A percentile compares a stretch with the other conserved stretches of the same genome.
Evolutionary conservation across 202 grass and related monocot genomes (phyloP).

Genomic region (Schoenoplectus tabernaemontani): DNA sequence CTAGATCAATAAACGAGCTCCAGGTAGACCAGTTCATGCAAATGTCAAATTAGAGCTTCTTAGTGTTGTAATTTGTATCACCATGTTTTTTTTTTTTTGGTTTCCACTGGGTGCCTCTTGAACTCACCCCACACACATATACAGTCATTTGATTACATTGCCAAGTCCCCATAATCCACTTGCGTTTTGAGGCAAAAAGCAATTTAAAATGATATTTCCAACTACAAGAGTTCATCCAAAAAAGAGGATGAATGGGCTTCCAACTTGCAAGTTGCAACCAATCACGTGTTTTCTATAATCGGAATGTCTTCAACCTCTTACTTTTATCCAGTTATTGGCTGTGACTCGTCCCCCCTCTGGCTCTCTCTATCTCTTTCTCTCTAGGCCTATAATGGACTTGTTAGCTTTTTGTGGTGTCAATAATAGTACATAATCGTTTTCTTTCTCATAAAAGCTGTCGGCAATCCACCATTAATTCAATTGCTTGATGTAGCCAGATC

Average conservation of each 20-base stretch:
- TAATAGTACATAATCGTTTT: not conserved
- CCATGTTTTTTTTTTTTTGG: not conserved
- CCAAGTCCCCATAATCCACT: no score
- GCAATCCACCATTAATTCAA: not conserved
- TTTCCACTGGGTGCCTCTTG: not conserved
- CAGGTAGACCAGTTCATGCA: no score
- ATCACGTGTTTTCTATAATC: conserved; percentile 8
- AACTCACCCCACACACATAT: no score
- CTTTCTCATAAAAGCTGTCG: not conserved
- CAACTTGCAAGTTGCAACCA: not conserved
- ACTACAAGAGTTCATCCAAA: no score
- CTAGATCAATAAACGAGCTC: no score
- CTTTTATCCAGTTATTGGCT: not conserved
- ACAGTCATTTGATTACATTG: no score
- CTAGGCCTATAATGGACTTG: not conserved
- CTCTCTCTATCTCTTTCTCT: not conserved
- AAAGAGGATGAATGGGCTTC: not conserved
- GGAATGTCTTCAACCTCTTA: not conserved
- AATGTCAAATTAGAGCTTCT: no score
- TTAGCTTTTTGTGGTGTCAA: not conserved
- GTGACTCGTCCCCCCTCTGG: not conserved
- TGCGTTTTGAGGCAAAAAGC: not conserved
- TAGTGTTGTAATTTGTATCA: not conserved
- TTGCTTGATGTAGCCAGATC: not conserved
- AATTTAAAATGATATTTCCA: no score